A percentile compares a stretch with the other conserved stretches of the same genome.
phyloP scores from a whole-genome alignment of 208 protist species.

The Trypanosoma brucei region DNA sequence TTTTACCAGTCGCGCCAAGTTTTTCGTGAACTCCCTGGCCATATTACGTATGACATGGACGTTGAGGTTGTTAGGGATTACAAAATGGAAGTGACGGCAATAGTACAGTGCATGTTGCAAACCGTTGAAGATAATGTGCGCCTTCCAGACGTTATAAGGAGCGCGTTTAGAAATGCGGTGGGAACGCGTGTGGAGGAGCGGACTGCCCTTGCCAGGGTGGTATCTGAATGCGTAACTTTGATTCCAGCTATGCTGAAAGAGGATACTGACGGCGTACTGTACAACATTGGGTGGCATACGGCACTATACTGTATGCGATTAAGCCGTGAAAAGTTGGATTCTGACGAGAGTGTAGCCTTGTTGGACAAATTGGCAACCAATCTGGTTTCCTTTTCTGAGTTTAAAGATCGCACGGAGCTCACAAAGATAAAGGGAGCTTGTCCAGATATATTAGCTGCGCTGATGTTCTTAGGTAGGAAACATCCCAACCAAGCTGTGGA shows the following conservation, averaged over 20 bases:
- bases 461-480: conserved; percentile 46
- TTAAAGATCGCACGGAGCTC: conserved; percentile 31
- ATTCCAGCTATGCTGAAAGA: conserved; percentile 62
- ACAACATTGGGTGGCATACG: conserved; percentile 61
- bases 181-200: conserved; percentile 22
- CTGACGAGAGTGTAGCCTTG: conserved; percentile 13
- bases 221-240: conserved; percentile 29
- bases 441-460: conserved; percentile 43
- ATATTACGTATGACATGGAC: conserved; percentile 64
- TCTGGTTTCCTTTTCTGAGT: conserved; percentile 37
- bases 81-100: conserved; percentile 41
- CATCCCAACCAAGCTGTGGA: conserved; percentile 44
- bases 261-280: conserved; percentile 33
- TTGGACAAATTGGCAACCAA: conserved; percentile 35
- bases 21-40: conserved; percentile 42
- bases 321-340: conserved; percentile 12
- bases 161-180: conserved; percentile 31
- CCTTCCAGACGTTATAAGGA: conserved; percentile 36
- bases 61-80: conserved; percentile 56
- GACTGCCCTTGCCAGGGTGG: conserved; percentile 10
- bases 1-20: conserved; percentile 68
- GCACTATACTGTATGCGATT: conserved; percentile 51
- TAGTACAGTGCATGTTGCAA: conserved; percentile 57
- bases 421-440: conserved; percentile 43
- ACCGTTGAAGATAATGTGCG: conserved; percentile 56